These are phyloP conservation scores for Pseudogymnoascus sp. DNA, from an alignment of 2,329 filamentous ascomycete species.

Conservation along the genomic window DNA sequence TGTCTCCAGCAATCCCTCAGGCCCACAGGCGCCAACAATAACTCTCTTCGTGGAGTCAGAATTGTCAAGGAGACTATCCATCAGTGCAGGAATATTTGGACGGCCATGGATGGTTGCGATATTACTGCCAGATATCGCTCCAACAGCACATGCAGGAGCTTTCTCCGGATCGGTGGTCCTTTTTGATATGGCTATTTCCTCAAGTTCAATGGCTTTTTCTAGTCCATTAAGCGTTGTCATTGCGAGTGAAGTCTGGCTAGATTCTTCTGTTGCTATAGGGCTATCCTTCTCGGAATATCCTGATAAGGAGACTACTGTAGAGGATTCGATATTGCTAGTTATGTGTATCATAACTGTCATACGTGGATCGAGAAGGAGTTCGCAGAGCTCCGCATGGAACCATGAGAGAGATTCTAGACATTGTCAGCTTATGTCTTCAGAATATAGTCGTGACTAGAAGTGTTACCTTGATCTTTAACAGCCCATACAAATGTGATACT, in stretches of 20 bases:
- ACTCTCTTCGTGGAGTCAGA: slow-evolving; percentile 31
- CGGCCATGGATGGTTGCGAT: slow-evolving; percentile 27
- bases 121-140: not conserved
- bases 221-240: not conserved
- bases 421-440: not conserved
- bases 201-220: not conserved
- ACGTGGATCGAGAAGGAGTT: slow-evolving; percentile 21
- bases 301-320: not conserved
- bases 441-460: not conserved
- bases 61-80: slow-evolving; percentile 31
- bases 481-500: slow-evolving; percentile 33
- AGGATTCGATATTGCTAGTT: slow-evolving; percentile 13
- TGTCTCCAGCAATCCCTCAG: slow-evolving; percentile 35
- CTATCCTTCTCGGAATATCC: not conserved
- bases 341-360: slow-evolving; percentile 26
- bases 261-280: not conserved
- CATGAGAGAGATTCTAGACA: slow-evolving; percentile 18
- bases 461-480: slow-evolving; percentile 38
- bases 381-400: slow-evolving; percentile 23
- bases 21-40: slow-evolving; percentile 42
- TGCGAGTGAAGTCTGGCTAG: not conserved
- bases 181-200: not conserved
- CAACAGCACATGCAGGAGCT: not conserved
- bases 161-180: not conserved
- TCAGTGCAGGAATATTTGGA: slow-evolving; percentile 34